These are phyloP conservation scores for Elsinoe perseae DNA, from an alignment of 2,329 filamentous ascomycete genomes.

Conservation along the genomic window DNA sequence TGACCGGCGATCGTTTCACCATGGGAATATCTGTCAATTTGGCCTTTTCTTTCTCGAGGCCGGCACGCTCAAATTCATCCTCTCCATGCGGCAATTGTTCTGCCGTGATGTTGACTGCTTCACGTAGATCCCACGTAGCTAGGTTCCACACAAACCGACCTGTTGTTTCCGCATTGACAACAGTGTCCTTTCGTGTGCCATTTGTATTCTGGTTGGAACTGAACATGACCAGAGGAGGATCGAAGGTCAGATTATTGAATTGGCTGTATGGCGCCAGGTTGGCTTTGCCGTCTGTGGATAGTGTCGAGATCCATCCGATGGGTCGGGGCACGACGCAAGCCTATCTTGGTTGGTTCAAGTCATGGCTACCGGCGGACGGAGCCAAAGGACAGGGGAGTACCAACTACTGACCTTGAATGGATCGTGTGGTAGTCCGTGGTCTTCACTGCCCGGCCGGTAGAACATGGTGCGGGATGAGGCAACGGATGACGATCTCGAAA, in stretches of 20 bases:
- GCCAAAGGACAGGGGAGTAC: background rate
- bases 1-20: slow-evolving; percentile 48
- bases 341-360: slow-evolving; percentile 25
- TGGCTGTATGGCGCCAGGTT: slow-evolving; percentile 56
- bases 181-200: slow-evolving; percentile 47
- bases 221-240: slow-evolving; percentile 58
- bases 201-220: slow-evolving; percentile 47
- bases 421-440: slow-evolving; percentile 46
- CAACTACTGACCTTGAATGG: slow-evolving; percentile 43
- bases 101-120: slow-evolving; percentile 49
- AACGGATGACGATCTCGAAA: background rate
- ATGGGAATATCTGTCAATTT: slow-evolving; percentile 41
- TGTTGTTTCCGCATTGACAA: slow-evolving; percentile 49
- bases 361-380: background rate
- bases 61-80: slow-evolving; percentile 49
- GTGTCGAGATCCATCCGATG: slow-evolving; percentile 56
- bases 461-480: slow-evolving; percentile 35
- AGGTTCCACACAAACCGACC: slow-evolving; percentile 54
- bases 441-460: slow-evolving; percentile 43
- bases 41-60: slow-evolving; percentile 43
- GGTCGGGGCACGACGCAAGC: slow-evolving; percentile 53
- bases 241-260: slow-evolving; percentile 57
- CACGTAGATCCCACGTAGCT: slow-evolving; percentile 49
- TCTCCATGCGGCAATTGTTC: slow-evolving; percentile 43
- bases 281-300: slow-evolving; percentile 39